Percentiles rank a stretch among this genome's conserved stretches.
Conservation (phyloP, 2,329 filamentous ascomycete species). For the Cladophialophora bantiana region DNA sequence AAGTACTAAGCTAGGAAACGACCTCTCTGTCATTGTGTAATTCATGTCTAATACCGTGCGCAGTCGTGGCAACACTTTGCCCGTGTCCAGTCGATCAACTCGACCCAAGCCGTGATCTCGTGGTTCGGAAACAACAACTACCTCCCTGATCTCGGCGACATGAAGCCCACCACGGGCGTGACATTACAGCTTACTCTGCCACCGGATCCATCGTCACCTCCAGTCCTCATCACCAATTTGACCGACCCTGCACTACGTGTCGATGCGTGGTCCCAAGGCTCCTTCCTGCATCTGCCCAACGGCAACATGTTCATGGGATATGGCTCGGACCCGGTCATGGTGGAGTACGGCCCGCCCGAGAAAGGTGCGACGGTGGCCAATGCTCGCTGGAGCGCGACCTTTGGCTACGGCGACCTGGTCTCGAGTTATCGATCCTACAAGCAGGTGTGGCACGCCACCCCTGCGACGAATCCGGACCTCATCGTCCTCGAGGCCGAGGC, state of each 20-base stretch:
- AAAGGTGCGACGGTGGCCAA: no score
- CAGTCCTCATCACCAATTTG: conserved; percentile 15
- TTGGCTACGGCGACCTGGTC: no score
- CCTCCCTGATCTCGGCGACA: background rate
- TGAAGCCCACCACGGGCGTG: conserved; percentile 14
- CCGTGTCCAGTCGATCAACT: background rate
- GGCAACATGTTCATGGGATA: conserved; percentile 49
- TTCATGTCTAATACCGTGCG: background rate
- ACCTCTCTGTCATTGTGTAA: no score
- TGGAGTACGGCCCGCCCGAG: no score
- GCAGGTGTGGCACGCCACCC: no score
- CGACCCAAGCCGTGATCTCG: conserved; percentile 7
- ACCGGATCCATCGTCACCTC: conserved; percentile 13
- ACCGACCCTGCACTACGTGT: conserved; percentile 8
- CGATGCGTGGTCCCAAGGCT: conserved; percentile 45
- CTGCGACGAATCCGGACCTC: no score
- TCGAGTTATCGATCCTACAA: no score
- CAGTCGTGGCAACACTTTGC: conserved; percentile 26
- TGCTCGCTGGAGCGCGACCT: no score
- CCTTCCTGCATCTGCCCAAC: conserved; percentile 47
- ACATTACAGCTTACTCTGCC: conserved; percentile 15
- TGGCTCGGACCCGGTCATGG: no score
- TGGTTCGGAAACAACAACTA: conserved; percentile 25
- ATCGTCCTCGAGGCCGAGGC: no score
- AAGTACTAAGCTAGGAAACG: background rate